Conservation (phyloP, 1,139 yeast genomes). For the Candida tetrigidarum region DNA sequence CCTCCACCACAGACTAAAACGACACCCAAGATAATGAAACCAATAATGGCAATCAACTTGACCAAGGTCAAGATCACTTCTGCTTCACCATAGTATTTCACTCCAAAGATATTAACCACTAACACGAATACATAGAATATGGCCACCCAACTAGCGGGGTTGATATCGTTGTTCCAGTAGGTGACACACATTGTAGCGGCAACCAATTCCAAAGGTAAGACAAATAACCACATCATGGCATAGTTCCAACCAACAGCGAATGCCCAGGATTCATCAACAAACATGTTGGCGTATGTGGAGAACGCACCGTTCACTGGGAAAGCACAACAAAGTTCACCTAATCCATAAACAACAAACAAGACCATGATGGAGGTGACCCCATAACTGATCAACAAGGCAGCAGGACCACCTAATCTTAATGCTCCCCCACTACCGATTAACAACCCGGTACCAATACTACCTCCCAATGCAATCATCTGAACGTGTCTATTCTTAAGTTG, state of each 20-base stretch:
- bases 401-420: constrained; percentile 77
- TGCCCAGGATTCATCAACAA: constrained; percentile 79
- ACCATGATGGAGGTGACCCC: constrained; percentile 70
- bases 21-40: constrained; percentile 67
- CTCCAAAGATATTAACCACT: constrained; percentile 67
- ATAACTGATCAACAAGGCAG: constrained; percentile 72
- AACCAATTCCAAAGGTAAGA: constrained; percentile 74
- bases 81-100: constrained; percentile 75
- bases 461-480: constrained; percentile 69
- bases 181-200: constrained; percentile 75
- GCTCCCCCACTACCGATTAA: constrained; percentile 79
- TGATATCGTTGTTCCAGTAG: constrained; percentile 62
- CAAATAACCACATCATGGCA: constrained; percentile 78
- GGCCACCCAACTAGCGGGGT: constrained; percentile 68
- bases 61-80: constrained; percentile 64
- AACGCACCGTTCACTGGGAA: constrained; percentile 85
- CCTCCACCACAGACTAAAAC: constrained; percentile 72
- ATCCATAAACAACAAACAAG: constrained; percentile 78
- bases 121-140: constrained; percentile 64
- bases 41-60: constrained; percentile 64
- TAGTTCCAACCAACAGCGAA: constrained; percentile 83
- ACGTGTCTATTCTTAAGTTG: constrained; percentile 54
- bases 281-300: constrained; percentile 68
- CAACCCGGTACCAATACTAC: constrained; percentile 69
- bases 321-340: constrained; percentile 82